Evolutionary conservation across 2,329 filamentous ascomycete genomes (phyloP).

Genomic region (Clonostachys solani): DNA sequence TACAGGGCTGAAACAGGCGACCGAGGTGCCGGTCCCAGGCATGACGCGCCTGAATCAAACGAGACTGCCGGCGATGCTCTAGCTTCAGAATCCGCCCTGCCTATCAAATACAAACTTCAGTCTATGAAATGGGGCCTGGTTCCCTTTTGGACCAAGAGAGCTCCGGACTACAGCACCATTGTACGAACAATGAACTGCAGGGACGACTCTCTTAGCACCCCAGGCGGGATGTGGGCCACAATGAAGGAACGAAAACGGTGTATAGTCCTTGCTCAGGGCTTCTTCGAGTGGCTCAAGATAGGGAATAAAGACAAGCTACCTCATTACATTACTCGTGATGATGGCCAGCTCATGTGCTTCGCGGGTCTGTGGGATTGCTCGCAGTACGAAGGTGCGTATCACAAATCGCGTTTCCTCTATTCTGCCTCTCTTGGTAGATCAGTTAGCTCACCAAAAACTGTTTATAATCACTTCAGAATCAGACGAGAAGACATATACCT

Average conservation of each 20-base stretch:
- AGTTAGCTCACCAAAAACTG: too few relatives aligned
- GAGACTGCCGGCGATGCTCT: not conserved
- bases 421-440: too few relatives aligned
- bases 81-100: not conserved
- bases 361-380: conserved; percentile 92
- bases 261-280: conserved; percentile 83
- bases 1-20: conserved; percentile 73
- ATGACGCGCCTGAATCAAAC: conserved; percentile 4
- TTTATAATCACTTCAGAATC: conserved; percentile 5
- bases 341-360: conserved; percentile 81
- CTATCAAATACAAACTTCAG: conserved; percentile 73
- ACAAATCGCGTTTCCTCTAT: not conserved
- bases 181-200: conserved; percentile 95
- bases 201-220: conserved; percentile 74
- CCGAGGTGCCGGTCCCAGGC: conserved; percentile 42
- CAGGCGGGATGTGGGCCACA: conserved; percentile 81
- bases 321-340: conserved; percentile 77
- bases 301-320: conserved; percentile 74
- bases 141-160: conserved; percentile 88
- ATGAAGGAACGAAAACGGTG: conserved; percentile 92
- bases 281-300: conserved; percentile 93
- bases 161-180: conserved; percentile 70
- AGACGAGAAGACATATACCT: conserved; percentile 74
- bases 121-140: conserved; percentile 95
- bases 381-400: conserved; percentile 62